These are phyloP conservation scores for Auxenochlorella protothecoides DNA, from an alignment of 139 green algal genomes.

Conservation along the genomic window DNA sequence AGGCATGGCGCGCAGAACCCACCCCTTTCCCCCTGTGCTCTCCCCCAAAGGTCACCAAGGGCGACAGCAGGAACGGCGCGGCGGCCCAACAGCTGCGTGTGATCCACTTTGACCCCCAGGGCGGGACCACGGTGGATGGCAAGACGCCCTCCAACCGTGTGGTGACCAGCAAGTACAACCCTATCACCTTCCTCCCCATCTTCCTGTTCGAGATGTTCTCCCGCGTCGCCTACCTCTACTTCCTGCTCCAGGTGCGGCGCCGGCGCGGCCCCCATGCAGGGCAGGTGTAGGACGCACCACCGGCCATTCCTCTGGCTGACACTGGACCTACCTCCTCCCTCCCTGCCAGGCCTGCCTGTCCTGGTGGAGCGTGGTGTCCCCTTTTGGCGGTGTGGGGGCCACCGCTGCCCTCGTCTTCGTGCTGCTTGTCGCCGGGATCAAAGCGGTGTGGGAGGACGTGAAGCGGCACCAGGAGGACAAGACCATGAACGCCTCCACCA, in stretches of 20 bases:
- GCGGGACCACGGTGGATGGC: neutral
- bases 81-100: neutral
- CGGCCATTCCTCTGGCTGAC: too few species aligned
- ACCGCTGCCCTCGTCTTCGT: constrained; percentile 50
- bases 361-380: constrained; percentile 42
- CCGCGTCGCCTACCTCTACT: constrained; percentile 75
- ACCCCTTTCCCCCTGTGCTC: too few species aligned
- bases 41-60: too few species aligned
- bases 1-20: too few species aligned
- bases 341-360: constrained; percentile 31
- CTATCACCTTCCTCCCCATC: constrained; percentile 65
- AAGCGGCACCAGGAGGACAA: constrained; percentile 49
- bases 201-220: constrained; percentile 70
- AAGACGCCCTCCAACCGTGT: constrained; percentile 44
- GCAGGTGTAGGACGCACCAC: too few species aligned
- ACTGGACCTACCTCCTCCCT: too few species aligned
- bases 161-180: constrained; percentile 67
- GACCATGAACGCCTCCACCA: constrained; percentile 42
- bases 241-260: constrained; percentile 40
- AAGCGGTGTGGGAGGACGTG: constrained; percentile 46
- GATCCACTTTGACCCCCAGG: constrained; percentile 8
- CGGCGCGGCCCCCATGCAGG: too few species aligned
- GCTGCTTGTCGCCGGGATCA: constrained; percentile 42
- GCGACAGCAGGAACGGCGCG: too few species aligned
- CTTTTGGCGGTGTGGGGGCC: constrained; percentile 35